These are phyloP conservation scores for Citeromyces hawaiiensis DNA, from an alignment of 1,139 yeast genomes.

Conservation along the genomic window DNA sequence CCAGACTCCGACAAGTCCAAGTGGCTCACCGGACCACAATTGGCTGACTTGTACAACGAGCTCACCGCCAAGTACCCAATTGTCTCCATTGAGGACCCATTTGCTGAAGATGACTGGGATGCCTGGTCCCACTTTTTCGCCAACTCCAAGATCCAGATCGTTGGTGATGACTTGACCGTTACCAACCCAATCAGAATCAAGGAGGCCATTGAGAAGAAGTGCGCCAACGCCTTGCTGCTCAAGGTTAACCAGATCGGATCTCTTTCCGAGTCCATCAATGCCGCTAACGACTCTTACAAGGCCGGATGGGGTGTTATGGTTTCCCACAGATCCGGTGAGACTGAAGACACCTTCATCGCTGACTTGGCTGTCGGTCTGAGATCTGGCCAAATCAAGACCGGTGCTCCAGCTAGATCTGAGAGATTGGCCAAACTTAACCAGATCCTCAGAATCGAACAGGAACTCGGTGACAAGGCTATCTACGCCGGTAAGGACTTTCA, in stretches of 20 bases:
- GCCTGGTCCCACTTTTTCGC: slow-evolving; percentile 75
- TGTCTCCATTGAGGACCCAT: slow-evolving; percentile 88
- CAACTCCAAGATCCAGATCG: slow-evolving; percentile 63
- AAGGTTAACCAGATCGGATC: slow-evolving; percentile 90
- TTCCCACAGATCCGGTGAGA: slow-evolving; percentile 92
- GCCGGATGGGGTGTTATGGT: slow-evolving; percentile 94
- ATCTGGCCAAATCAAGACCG: slow-evolving; percentile 91
- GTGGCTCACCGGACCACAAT: slow-evolving; percentile 74
- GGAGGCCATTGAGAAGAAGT: slow-evolving; percentile 83
- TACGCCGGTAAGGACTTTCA: slow-evolving; percentile 82
- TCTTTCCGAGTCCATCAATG: slow-evolving; percentile 72
- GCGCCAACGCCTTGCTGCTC: slow-evolving; percentile 77
- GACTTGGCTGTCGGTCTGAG: slow-evolving; percentile 87
- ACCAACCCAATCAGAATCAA: slow-evolving; percentile 83
- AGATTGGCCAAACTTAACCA: slow-evolving; percentile 90
- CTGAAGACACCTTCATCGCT: slow-evolving; percentile 89
- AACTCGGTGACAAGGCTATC: slow-evolving; percentile 80
- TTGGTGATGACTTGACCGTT: slow-evolving; percentile 88
- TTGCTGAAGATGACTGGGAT: slow-evolving; percentile 93
- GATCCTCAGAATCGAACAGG: slow-evolving; percentile 87
- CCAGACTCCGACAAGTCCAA: slow-evolving; percentile 70
- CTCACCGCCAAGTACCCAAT: slow-evolving; percentile 78
- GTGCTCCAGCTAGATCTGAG: slow-evolving; percentile 96
- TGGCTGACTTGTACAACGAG: slow-evolving; percentile 61
- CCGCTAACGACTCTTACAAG: slow-evolving; percentile 71